These are phyloP conservation scores for Arthrobotrys megalospora DNA, from an alignment of 2,329 filamentous ascomycete species.

Conservation along the genomic window DNA sequence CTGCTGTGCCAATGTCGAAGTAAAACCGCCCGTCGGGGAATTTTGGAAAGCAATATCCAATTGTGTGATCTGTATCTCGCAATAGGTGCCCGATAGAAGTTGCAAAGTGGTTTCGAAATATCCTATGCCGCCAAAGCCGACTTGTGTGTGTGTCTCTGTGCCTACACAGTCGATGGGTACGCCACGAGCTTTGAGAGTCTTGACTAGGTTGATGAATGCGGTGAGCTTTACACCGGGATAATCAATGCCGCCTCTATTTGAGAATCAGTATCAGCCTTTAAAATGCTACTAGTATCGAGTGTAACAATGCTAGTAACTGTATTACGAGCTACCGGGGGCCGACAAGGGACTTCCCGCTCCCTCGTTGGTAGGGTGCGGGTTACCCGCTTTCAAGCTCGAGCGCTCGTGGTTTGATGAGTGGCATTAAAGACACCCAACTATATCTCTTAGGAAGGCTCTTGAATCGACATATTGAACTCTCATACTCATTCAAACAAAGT, in stretches of 20 bases:
- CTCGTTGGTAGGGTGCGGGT: too few species aligned
- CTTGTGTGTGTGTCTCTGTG: conserved; percentile 14
- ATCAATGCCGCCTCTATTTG: conserved; percentile 16
- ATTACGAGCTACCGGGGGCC: too few species aligned
- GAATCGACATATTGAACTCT: background rate
- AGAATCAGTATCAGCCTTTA: background rate
- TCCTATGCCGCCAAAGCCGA: conserved; percentile 67
- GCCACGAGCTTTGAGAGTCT: conserved; percentile 16
- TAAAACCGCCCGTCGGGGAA: conserved; percentile 69
- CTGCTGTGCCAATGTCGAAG: conserved; percentile 64
- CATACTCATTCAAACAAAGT: conserved; percentile 41
- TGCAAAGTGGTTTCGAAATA: conserved; percentile 61
- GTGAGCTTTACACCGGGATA: conserved; percentile 26
- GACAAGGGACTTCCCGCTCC: too few species aligned
- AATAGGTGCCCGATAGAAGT: conserved; percentile 64
- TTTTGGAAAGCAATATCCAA: conserved; percentile 74
- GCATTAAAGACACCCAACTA: too few species aligned
- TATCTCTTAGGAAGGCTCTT: too few species aligned
- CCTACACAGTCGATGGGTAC: conserved; percentile 45
- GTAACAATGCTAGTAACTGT: too few species aligned
- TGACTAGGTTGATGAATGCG: conserved; percentile 21
- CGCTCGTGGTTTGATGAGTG: background rate
- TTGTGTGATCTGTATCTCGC: conserved; percentile 77
- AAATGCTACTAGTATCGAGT: too few species aligned
- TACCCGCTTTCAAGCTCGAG: background rate